phyloP scores from a whole-genome alignment of 345 rosid species.

The Eucalyptus erythrocorys region DNA sequence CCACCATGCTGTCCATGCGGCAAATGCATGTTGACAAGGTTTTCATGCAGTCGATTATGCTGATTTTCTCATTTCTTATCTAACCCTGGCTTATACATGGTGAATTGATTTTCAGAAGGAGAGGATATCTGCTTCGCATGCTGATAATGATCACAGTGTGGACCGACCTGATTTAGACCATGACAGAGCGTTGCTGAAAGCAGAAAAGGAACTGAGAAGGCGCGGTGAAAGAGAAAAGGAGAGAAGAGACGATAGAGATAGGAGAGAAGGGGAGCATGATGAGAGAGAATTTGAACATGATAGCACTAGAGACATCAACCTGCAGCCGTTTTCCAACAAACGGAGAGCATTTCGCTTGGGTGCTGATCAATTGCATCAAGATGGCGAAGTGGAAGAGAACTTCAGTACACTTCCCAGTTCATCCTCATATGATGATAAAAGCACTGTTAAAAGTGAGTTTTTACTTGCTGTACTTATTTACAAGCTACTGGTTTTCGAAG shows the following conservation, averaged over 20 bases:
- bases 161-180: conserved; percentile 54
- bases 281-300: conserved; percentile 52
- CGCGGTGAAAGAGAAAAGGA: conserved; percentile 63
- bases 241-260: conserved; percentile 59
- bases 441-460: conserved; percentile 45
- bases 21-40: conserved; percentile 69
- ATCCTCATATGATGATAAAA: conserved; percentile 57
- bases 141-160: conserved; percentile 40
- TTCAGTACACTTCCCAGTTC: conserved; percentile 39
- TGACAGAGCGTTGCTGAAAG: conserved; percentile 36
- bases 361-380: conserved; percentile 42
- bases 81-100: conserved; percentile 7
- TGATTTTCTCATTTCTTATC: not conserved
- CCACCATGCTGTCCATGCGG: conserved; percentile 43
- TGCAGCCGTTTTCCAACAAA: conserved; percentile 42
- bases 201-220: conserved; percentile 59
- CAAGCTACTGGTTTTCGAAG: not conserved
- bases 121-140: conserved; percentile 32
- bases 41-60: not conserved
- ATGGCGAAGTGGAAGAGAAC: conserved; percentile 46
- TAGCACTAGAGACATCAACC: conserved; percentile 43
- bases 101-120: conserved; percentile 51
- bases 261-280: conserved; percentile 43
- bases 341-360: conserved; percentile 22
- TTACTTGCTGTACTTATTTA: not conserved